Base-by-base conservation (phyloP, 148 eudicot genomes). In the Vaccinium macrocarpon region DNA sequence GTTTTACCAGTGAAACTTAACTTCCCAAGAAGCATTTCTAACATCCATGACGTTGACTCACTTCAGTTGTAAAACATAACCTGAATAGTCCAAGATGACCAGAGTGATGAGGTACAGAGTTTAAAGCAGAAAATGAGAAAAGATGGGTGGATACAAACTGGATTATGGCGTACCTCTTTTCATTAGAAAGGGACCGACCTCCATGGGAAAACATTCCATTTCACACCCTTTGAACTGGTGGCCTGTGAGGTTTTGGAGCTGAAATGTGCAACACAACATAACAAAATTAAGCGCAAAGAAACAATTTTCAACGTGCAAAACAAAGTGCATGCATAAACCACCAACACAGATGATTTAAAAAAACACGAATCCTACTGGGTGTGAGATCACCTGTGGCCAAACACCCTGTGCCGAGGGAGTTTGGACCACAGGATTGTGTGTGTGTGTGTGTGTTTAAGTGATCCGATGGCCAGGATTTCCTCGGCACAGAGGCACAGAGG, bases 171-270 rank as follows among this genome's bases (percentile, higher is more conserved):
- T 66, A 81, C 83, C 76, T 81, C 81, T 51, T 68, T 81, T 68
- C 18, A 52, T 52, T 32, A 32, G 32, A 70, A 51, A 21, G 76
- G 59, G 32, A 46, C 62, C 15, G 2, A 70, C 25, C 25, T 23
- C 53, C 8, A 18, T 14, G 15, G 15, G 7, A 27, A 25, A 12
- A n/a, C 3, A 71, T 6, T 19, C 10, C 49, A 3, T 18, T 75
- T 85, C 50, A 78, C 49, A 70, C 21, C 66, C 48, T 83, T 57
- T 86, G 92, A 85, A 87, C 85, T 53, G 87, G 84, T 32, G 91
- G 88, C 80, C 97, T 91, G 72, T 95, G 98, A 90, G 97, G 98
- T 84, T 91, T 92, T 51, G 98, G 95, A 77, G 97, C 92, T 90
- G 90, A 81, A 88, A 85, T 25, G 66, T 0, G 46, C 46, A 42